These are phyloP conservation scores for Lasiodiplodia citricola DNA, from an alignment of 2,329 filamentous ascomycete genomes.

Conservation along the genomic window DNA sequence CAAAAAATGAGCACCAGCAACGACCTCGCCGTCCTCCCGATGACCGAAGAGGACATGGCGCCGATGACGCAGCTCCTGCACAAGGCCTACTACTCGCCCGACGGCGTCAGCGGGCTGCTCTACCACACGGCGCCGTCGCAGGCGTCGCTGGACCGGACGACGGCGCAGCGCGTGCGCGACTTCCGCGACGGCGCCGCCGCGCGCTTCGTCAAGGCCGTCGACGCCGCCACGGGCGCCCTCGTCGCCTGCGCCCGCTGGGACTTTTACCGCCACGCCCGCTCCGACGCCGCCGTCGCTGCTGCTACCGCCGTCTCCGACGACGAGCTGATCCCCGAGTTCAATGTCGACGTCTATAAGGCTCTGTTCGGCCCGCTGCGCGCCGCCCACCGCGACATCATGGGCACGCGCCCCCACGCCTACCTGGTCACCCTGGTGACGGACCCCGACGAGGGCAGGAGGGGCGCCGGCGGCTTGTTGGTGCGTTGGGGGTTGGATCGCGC, in stretches of 20 bases:
- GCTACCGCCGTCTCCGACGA: background rate
- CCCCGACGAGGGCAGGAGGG: constrained; percentile 37
- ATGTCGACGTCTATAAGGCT: background rate
- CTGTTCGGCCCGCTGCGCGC: constrained; percentile 11
- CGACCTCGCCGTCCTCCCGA: constrained; percentile 4
- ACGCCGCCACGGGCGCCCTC: constrained; percentile 16
- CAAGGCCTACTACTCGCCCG: constrained; percentile 17
- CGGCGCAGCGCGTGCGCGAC: background rate
- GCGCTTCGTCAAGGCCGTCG: constrained; percentile 22
- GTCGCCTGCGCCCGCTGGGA: constrained; percentile 25
- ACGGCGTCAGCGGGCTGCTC: constrained; percentile 13
- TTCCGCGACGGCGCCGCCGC: background rate
- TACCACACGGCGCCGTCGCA: constrained; percentile 6
- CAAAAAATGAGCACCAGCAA: background rate
- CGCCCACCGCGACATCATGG: background rate
- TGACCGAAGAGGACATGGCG: constrained; percentile 10
- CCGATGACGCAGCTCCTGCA: constrained; percentile 12
- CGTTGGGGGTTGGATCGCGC: constrained; percentile 40
- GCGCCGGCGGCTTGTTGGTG: constrained; percentile 41
- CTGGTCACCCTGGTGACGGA: constrained; percentile 42
- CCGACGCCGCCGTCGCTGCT: background rate
- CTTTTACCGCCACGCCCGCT: constrained; percentile 4
- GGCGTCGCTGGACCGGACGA: background rate
- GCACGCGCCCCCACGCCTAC: background rate
- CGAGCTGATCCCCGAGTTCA: constrained; percentile 17